Conservation (phyloP, 805 yeast species). For the Wickerhamiella cacticola region DNA sequence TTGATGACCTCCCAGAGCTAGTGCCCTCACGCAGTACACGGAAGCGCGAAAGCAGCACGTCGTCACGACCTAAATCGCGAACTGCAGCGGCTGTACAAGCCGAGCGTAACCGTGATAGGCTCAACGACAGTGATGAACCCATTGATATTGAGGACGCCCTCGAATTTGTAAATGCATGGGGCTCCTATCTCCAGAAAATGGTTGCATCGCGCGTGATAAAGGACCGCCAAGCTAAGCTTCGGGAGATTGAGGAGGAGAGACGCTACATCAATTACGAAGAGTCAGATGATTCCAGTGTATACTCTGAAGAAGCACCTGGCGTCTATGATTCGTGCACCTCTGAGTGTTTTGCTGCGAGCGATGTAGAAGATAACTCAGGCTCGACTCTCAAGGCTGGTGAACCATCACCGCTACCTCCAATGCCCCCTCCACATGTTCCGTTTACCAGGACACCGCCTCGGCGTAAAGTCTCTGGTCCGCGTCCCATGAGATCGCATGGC, state of each 20-base stretch:
- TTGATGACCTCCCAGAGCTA: conserved; percentile 7
- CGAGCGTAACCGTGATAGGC: neutral
- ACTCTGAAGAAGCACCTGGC: conserved; percentile 1
- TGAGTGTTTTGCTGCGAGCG: conserved; percentile 6
- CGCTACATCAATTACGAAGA: conserved; percentile 10
- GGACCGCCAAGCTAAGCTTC: conserved; percentile 18
- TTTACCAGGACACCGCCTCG: neutral
- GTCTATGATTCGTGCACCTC: conserved; percentile 10
- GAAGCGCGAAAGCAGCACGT: neutral
- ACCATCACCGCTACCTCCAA: neutral
- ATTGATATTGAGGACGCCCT: conserved; percentile 24
- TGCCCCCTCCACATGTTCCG: neutral
- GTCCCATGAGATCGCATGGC: conserved; percentile 4
- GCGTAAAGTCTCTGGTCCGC: conserved; percentile 1
- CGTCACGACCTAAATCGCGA: neutral
- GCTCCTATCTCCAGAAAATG: conserved; percentile 25
- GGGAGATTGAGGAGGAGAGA: conserved; percentile 12
- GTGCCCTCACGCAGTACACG: conserved; percentile 6
- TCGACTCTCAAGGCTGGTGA: neutral
- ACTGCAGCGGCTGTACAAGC: neutral
- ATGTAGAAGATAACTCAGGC: neutral
- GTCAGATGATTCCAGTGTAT: conserved; percentile 6
- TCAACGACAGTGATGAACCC: neutral
- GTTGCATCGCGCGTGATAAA: conserved; percentile 26
- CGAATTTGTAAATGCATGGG: conserved; percentile 27